phyloP scores from a whole-genome alignment of 192 early-diverging fungal species.

The Mortierella claussenii region DNA sequence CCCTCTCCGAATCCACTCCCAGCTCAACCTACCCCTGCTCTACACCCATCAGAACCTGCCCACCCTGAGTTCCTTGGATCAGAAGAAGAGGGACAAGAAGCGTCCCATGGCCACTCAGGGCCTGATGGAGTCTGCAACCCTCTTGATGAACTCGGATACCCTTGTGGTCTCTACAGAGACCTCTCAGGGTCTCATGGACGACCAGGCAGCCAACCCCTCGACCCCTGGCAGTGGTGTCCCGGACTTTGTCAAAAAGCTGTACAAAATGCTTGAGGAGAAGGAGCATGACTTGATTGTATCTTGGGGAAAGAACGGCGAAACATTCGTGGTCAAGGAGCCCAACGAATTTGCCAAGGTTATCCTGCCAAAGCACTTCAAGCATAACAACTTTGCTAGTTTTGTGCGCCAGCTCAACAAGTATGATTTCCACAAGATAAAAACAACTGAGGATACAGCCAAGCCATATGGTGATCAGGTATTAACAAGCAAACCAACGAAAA shows the following conservation, averaged over 20 bases:
- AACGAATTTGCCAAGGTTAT: constrained; percentile 65
- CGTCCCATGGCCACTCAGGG: constrained; percentile 38
- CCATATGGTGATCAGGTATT: constrained; percentile 59
- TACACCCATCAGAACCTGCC: not conserved
- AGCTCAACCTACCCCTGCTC: not conserved
- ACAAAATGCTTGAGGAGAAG: constrained; percentile 75
- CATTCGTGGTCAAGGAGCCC: constrained; percentile 79
- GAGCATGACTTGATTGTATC: constrained; percentile 64
- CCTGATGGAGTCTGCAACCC: constrained; percentile 10
- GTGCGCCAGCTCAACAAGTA: constrained; percentile 74
- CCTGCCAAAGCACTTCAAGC: constrained; percentile 67
- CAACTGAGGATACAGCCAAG: constrained; percentile 39
- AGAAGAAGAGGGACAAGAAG: constrained; percentile 40
- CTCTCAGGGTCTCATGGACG: not conserved
- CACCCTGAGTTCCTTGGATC: constrained; percentile 37
- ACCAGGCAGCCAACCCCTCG: not conserved
- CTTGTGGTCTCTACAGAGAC: constrained; percentile 10
- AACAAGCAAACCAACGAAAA: too few species aligned
- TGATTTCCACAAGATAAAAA: constrained; percentile 72
- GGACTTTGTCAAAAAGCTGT: constrained; percentile 74
- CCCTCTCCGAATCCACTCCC: not conserved
- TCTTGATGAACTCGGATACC: not conserved
- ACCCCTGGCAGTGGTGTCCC: constrained; percentile 55
- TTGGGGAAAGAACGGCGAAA: constrained; percentile 72
- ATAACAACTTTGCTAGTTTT: constrained; percentile 65